Evolutionary conservation across 345 rosid species (phyloP), one percentile per base, ranked within the genome.

Genomic region (Conringia planisiliqua): DNA sequence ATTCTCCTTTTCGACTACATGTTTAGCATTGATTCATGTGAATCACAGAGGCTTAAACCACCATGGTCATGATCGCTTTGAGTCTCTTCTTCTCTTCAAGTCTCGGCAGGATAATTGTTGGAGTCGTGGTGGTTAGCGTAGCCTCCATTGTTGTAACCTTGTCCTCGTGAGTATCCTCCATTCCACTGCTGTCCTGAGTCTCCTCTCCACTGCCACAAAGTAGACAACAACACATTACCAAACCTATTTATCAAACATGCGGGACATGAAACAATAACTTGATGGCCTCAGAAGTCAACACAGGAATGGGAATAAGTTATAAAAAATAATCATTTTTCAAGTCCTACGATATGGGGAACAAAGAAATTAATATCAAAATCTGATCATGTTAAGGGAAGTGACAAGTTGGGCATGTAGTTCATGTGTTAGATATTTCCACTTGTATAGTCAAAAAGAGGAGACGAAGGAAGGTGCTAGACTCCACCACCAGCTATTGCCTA

Each of bases 181-280:
- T 87, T 87, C 97, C 97, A 89, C 56, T 89, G 96, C 78, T 72
- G 86, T 46, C 82, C 62, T 22, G 79, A 75, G 75, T 90, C 91
- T 48, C 82, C 85, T 83, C 97, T 82, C 93, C 97, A 85, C 98
- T 93, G 93, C 18, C 66, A 71, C 70, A 60, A 14, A 48, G 30
- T 56, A 62, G 3, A 30, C 39, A 35, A n/a, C n/a, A 36, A 12
- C 32, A 61, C 22, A 36, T 60, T 43, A 22, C 26, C 2, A 40
- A 32, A 6, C 14, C 33, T 55, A 29, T n/a, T 29, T 55, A 55
- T 30, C 61, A 30, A n/a, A 56, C 20, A 30, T 54, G 12, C 16
- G 39, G 7, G 13, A 30, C 39, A 56, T n/a, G 11, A 30, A 43
- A 40, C 27, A 72, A 51, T 24, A 48, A 36, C 22, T 36, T 36